Conservation (phyloP, 306 rosid genomes). For the Argentina anserina region DNA sequence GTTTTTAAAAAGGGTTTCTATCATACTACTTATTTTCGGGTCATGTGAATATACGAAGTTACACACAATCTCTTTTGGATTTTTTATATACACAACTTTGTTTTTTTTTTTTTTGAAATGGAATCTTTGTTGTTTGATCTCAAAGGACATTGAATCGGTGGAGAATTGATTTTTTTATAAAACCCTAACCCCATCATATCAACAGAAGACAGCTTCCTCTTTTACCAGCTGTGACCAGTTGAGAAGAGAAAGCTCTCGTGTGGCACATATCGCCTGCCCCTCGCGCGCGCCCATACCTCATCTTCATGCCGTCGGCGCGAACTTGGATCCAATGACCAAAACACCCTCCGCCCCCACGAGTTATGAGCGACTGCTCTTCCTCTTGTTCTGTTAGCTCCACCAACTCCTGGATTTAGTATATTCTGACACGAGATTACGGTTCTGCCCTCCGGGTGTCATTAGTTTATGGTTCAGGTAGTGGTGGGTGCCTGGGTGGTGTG, state of each 20-base stretch:
- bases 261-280: slow-evolving; percentile 26
- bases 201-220: background rate
- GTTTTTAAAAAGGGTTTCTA: no score
- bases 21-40: background rate
- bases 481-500: background rate
- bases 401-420: slow-evolving; percentile 16
- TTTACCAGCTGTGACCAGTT: background rate
- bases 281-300: slow-evolving; percentile 16
- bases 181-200: background rate
- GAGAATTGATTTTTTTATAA: background rate
- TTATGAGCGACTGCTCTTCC: slow-evolving; percentile 1
- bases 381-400: slow-evolving; percentile 32
- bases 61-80: background rate
- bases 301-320: slow-evolving; percentile 37
- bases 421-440: background rate
- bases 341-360: background rate
- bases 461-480: background rate
- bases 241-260: slow-evolving; percentile 30
- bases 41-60: background rate
- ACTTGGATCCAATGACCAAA: slow-evolving; percentile 20
- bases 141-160: background rate
- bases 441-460: background rate
- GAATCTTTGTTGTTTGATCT: background rate
- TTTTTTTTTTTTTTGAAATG: no score
- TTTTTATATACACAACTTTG: background rate